Evolutionary conservation across 208 protist species (phyloP).

Genomic region (Trypanosoma avium): DNA sequence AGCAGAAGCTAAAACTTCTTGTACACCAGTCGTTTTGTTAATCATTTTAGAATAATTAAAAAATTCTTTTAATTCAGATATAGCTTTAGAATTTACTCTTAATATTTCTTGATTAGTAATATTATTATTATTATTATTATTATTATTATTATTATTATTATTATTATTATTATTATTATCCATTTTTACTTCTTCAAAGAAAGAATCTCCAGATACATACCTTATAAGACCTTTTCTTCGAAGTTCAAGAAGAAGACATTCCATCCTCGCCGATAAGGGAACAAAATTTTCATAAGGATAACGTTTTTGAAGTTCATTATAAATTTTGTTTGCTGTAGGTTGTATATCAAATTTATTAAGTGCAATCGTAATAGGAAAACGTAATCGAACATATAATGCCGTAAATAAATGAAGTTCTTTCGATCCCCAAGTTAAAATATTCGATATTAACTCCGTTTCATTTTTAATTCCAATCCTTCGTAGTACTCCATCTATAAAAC

Average conservation of each 20-base stretch:
- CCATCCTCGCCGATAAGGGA: constrained; percentile 71
- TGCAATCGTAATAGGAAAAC: constrained; percentile 91
- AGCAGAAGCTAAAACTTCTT: constrained; percentile 73
- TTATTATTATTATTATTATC: neutral
- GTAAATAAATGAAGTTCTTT: constrained; percentile 87
- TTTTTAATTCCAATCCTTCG: constrained; percentile 47
- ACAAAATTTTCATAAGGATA: constrained; percentile 81
- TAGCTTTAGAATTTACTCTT: no score
- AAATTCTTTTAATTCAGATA: no score
- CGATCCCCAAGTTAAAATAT: constrained; percentile 58
- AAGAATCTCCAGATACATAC: constrained; percentile 57
- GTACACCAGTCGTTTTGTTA: constrained; percentile 73
- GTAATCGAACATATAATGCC: constrained; percentile 83
- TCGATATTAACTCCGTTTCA: constrained; percentile 32
- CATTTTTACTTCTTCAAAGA: constrained; percentile 16
- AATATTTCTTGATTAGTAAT: neutral
- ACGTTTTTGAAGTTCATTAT: constrained; percentile 33
- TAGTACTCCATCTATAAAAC: constrained; percentile 75
- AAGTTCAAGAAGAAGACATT: constrained; percentile 75
- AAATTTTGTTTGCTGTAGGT: constrained; percentile 36
- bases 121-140: no score
- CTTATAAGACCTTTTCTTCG: constrained; percentile 49
- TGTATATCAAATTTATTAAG: constrained; percentile 92
- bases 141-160: no score
- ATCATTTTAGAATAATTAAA: neutral